phyloP scores from a whole-genome alignment of 2,329 filamentous ascomycete species.

The Mycosphaerella sp. region DNA sequence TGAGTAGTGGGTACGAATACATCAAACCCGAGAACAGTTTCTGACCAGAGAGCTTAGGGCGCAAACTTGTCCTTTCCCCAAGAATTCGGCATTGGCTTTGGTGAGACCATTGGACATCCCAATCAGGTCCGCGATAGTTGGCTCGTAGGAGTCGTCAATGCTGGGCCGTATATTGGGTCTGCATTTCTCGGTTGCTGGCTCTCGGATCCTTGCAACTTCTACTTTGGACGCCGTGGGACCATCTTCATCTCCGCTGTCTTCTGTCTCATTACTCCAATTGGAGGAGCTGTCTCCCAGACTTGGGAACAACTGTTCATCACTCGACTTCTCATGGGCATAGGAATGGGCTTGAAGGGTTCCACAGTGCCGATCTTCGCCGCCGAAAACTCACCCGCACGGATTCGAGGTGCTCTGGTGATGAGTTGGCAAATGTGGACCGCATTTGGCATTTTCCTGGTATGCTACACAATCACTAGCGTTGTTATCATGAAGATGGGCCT shows the following conservation, averaged over 20 bases:
- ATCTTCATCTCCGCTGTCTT: conserved; percentile 45
- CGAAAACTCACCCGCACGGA: conserved; percentile 50
- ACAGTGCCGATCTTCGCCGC: conserved; percentile 48
- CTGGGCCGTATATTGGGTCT: conserved; percentile 48
- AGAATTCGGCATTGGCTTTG: conserved; percentile 30
- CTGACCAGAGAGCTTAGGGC: conserved; percentile 25
- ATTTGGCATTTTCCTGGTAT: conserved; percentile 35
- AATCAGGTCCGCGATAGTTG: conserved; percentile 46
- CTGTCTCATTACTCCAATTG: conserved; percentile 62
- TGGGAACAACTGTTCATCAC: conserved; percentile 43
- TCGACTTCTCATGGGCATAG: conserved; percentile 37
- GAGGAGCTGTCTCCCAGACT: conserved; percentile 54
- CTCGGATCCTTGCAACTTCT: conserved; percentile 42
- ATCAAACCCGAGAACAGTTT: neutral
- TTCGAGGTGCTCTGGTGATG: conserved; percentile 54
- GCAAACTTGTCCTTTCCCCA: conserved; percentile 48
- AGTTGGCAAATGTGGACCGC: conserved; percentile 45
- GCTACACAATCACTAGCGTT: too few relatives aligned
- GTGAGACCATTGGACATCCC: conserved; percentile 19
- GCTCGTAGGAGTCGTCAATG: conserved; percentile 63
- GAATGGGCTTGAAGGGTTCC: conserved; percentile 43
- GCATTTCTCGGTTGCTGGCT: conserved; percentile 21
- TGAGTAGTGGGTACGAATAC: neutral
- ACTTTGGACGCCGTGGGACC: conserved; percentile 34
- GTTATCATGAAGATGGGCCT: too few relatives aligned